A percentile compares a stretch with the other conserved stretches of the same genome.
phyloP scores from a whole-genome alignment of 768 basidiomycete genomes.

The Boletus insuetus region DNA sequence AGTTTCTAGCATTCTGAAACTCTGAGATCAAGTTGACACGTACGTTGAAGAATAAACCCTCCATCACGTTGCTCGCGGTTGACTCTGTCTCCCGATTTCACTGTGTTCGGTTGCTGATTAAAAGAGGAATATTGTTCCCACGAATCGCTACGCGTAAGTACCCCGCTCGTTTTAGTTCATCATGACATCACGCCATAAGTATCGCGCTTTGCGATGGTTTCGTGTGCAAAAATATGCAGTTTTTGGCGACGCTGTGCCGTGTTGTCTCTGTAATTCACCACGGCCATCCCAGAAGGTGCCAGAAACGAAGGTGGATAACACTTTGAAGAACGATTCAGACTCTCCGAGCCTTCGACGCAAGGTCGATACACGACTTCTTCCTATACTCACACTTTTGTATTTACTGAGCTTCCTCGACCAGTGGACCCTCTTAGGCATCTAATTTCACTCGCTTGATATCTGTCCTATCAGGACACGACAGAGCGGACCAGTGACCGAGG shows the following conservation, averaged over 20 bases:
- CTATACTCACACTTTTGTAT: slow-evolving; percentile 40
- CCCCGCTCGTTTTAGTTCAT: neutral
- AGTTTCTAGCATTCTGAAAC: neutral
- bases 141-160: neutral
- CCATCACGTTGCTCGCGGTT: slow-evolving; percentile 47
- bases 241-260: neutral
- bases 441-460: neutral
- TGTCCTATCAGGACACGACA: slow-evolving; percentile 15
- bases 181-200: slow-evolving; percentile 6
- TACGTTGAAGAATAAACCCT: slow-evolving; percentile 90
- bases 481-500: too few relatives aligned
- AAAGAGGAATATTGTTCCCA: slow-evolving; percentile 22
- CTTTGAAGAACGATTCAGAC: neutral
- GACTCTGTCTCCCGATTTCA: neutral
- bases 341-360: slow-evolving; percentile 29
- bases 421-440: slow-evolving; percentile 15
- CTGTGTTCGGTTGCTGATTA: neutral
- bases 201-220: neutral
- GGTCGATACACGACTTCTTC: slow-evolving; percentile 37
- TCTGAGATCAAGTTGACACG: slow-evolving; percentile 11
- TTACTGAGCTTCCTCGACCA: slow-evolving; percentile 42
- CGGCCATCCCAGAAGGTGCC: slow-evolving; percentile 3
- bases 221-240: neutral
- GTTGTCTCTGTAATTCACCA: neutral
- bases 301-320: neutral